Evolutionary conservation across 2,329 filamentous ascomycete genomes (phyloP).

Genomic region (Bipolaris victoriae): DNA sequence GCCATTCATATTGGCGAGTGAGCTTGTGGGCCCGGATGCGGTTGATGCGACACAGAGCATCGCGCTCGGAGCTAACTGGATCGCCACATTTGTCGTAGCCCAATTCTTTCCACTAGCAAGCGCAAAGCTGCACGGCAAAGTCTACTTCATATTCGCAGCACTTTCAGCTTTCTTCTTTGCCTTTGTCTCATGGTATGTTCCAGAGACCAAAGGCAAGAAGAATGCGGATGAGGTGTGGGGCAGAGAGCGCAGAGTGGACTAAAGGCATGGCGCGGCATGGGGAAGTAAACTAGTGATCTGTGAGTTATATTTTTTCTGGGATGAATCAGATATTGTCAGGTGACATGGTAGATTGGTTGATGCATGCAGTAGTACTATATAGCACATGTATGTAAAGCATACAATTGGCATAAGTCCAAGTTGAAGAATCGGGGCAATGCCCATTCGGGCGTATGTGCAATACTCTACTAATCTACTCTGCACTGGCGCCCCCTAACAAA

Average conservation of each 20-base stretch:
- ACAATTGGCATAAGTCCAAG: neutral
- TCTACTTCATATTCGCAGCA: constrained; percentile 89
- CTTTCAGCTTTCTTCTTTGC: constrained; percentile 71
- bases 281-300: neutral
- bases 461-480: neutral
- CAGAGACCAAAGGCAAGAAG: constrained; percentile 86
- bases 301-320: neutral
- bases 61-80: constrained; percentile 84
- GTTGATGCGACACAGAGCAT: constrained; percentile 91
- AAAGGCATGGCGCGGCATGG: constrained; percentile 1
- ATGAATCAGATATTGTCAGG: neutral
- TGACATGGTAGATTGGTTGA: neutral
- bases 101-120: constrained; percentile 95
- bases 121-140: constrained; percentile 76
- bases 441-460: neutral
- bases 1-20: constrained; percentile 90
- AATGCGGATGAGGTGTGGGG: constrained; percentile 93
- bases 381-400: neutral
- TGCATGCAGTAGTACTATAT: neutral
- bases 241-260: constrained; percentile 55
- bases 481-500: neutral
- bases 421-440: neutral
- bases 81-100: constrained; percentile 88
- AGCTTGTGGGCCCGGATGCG: constrained; percentile 87
- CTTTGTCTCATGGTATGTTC: constrained; percentile 77